Base-by-base conservation (phyloP, 805 yeast species). In the Starmerella davenportii region DNA sequence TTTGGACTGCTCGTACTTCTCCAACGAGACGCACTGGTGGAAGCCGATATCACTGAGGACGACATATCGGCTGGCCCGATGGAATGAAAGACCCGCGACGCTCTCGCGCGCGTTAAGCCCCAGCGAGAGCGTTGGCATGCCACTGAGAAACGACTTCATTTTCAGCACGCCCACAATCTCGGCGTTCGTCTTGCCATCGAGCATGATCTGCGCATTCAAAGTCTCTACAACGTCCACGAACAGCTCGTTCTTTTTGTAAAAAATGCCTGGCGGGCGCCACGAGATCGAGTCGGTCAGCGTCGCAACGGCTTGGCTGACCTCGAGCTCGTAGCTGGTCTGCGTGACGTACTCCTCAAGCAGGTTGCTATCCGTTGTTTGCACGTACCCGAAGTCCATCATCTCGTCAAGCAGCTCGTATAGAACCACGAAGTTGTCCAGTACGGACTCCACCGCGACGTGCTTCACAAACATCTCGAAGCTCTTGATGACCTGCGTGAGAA, bases 201-300 rank as follows among this genome's bases (percentile, higher is more conserved):
- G 19, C 19, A 31, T 33, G 53, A 79, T 74, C 36, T 74, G 61
- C 61, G 81, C 71, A 44, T 75, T 74, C 30, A 81, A 66, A 18
- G 66, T 66, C 53, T 85, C 96, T 21, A 76, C 68, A 24, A 84
- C 81, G 57, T 85, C 93, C 46, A 85, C 67, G 52, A 82, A 85
- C 38, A 90, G 76, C 60, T 85, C 95, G 58, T 85, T 85, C 54
- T 81, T 84, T 48, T 76, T 73, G 58, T 85, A 85, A 46, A 69
- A 70, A 19, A 85, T 80, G 9, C 95, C 95, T 46, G 79, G 90
- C 30, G 87, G 79, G 56, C 96, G 71, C 95, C 95, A 85, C 19
- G 87, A 76, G 3, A 85, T 73, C 11, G 79, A 70, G 51, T 73
- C 76, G 9, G 84, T 77, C 15, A 84, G 70, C 0, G 92, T 75